Base-by-base conservation (phyloP, 148 eudicot genomes). In the Drosera capensis region DNA sequence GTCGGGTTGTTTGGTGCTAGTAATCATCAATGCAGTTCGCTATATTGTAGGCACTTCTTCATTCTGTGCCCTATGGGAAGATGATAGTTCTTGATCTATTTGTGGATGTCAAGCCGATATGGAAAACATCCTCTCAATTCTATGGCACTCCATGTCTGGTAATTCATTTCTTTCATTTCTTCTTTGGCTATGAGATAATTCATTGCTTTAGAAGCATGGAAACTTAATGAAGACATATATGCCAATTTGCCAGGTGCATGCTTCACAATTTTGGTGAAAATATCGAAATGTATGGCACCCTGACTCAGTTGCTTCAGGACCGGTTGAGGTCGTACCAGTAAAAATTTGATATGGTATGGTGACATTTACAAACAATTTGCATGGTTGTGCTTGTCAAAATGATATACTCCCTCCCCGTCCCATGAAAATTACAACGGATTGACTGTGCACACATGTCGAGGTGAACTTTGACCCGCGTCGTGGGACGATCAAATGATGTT, bases 231-330 rank as follows among this genome's bases (percentile, higher is more conserved):
- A n/a, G n/a, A n/a, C n/a, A n/a, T n/a, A n/a, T n/a, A n/a, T n/a
- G n/a, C n/a, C n/a, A n/a, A n/a, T n/a, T n/a, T n/a, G 52, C 34
- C 66, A 90, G 99, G 99, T 90, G 99, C 71, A 90, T 90, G 99
- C 68, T 90, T 59, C 99, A 90, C 58, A 90, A 90, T 75, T 90
- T 90, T 66, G 99, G 99, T 38, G 99, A 88, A 50, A 90, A 90
- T 52, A 71, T 90, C 67, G 99, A 90, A 67, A 90, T 90, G 99
- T 90, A 90, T 80, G 99, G 99, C 38, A 48, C 65, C 42, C 58
- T 90, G 95, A 90, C 57, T 61, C 93, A 19, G 58, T 90, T 56
- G 78, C 99, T 56, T 75, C 93, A 18, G 99, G 99, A 35, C 99
- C 99, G 13, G 40, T 84, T 66, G 93, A 84, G 50, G 93, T 21